A percentile compares a stretch with the other conserved stretches of the same genome.
Evolutionary conservation across 495 filamentous ascomycete genomes (phyloP).

Genomic region (Penicillium roqueforti): DNA sequence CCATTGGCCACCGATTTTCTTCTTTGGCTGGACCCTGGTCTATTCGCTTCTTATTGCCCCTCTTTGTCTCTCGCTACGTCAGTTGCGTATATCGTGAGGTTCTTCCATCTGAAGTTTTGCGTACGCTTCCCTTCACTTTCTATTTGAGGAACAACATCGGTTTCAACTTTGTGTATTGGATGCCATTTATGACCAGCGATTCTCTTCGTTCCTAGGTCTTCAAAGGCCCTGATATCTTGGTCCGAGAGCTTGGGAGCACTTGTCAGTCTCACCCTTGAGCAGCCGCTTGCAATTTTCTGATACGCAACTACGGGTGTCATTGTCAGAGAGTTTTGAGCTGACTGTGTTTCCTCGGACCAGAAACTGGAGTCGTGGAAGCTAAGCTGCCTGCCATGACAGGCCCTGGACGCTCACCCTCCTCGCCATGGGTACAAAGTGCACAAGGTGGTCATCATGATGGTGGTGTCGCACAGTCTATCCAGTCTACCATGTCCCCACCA

Average conservation of each 20-base stretch:
- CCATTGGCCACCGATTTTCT: slow-evolving; percentile 16
- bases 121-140: not conserved
- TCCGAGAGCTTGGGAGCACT: not conserved
- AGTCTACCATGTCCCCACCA: slow-evolving; percentile 39
- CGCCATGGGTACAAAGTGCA: slow-evolving; percentile 40
- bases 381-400: slow-evolving; percentile 41
- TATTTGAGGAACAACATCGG: not conserved
- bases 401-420: slow-evolving; percentile 43
- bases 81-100: not conserved
- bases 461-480: slow-evolving; percentile 16
- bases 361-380: slow-evolving; percentile 15
- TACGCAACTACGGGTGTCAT: not conserved
- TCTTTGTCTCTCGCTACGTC: slow-evolving; percentile 9
- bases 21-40: slow-evolving; percentile 23
- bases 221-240: not conserved
- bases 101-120: not conserved
- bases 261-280: not conserved
- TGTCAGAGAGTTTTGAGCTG: slow-evolving; percentile 7
- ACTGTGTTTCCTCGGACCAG: slow-evolving; percentile 4
- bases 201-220: not conserved
- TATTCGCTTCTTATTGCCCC: slow-evolving; percentile 14
- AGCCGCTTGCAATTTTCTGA: not conserved
- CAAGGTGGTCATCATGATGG: slow-evolving; percentile 26
- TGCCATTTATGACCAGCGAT: not conserved
- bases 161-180: not conserved